Evolutionary conservation across 495 filamentous ascomycete genomes (phyloP), one percentile per base, ranked within the genome.

Genomic region (Penicillium tannophilum): DNA sequence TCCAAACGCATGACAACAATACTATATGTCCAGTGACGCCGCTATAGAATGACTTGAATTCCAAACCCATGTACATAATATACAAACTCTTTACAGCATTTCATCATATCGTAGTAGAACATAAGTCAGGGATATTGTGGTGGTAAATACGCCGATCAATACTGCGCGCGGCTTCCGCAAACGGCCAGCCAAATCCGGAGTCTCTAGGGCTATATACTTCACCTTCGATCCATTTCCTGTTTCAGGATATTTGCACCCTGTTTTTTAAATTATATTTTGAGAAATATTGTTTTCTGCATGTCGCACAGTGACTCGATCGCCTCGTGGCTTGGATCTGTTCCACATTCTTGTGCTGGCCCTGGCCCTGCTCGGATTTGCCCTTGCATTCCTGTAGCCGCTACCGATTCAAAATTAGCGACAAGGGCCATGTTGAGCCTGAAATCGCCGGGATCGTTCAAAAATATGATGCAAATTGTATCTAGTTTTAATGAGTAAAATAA

Each of bases 261-360:
- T 28, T 28, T 28, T 7, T 7, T 16, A 1, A 52, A 39, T 17
- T 20, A 26, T 6, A 36, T 6, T 33, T 44, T 28, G n/a, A 31
- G 30, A 20, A n/a, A 51, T 41, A 19, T 24, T 17, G 36, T 23
- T 23, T n/a, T 14, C 24, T 54, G 14, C 39, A 41, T 41, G 4
- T 41, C 7, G 4, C 7, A 4, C 1, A 17, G 16, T 41, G n/a
- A 17, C n/a, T 17, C 26, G 56, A 45, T 51, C 61, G 59, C 61
- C 67, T 58, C 64, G 62, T 64, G 67, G 67, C 50, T 45, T 39
- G 43, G 57, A 26, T n/a, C 48, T 55, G 39, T 54, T 53, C 28
- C 47, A 60, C 64, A 69, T 69, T 67, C 64, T 33, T 65, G 51
- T 52, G 56, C 52, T 64, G 63, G 53, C 58, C 58, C 45, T 64